Conservation (phyloP, 2,329 filamentous ascomycete species). For the Colletotrichum sp. region DNA sequence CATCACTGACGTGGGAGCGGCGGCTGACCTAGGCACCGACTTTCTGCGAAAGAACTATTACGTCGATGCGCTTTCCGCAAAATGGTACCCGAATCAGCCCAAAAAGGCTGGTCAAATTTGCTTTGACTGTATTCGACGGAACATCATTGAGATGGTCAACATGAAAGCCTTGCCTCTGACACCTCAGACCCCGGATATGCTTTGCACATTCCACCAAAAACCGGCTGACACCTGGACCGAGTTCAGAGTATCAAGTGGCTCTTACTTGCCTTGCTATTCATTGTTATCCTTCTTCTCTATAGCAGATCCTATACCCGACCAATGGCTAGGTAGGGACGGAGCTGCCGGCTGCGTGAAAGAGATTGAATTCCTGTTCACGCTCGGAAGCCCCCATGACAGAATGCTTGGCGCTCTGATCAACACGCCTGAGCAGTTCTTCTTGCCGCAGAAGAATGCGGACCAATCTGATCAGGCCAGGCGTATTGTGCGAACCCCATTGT, state of each 20-base stretch:
- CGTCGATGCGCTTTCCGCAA: neutral
- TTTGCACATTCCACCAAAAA: neutral
- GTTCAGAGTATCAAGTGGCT: neutral
- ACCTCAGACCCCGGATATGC: neutral
- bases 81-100: neutral
- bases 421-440: neutral
- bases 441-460: neutral
- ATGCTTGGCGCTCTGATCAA: neutral
- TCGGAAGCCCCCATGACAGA: neutral
- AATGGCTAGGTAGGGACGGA: neutral
- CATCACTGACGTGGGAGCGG: fast-evolving
- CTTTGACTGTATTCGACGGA: neutral
- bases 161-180: neutral
- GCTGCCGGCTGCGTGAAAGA: fast-evolving
- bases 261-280: neutral
- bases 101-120: neutral
- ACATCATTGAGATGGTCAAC: neutral
- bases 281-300: neutral
- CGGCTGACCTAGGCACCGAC: neutral
- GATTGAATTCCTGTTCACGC: neutral
- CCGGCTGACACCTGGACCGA: neutral
- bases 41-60: neutral
- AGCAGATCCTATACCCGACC: fast-evolving
- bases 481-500: fast-evolving
- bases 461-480: neutral